Evolutionary conservation across 106 monocot genomes (phyloP), one percentile per base, ranked within the genome.

Genomic region (Dendrobium chrysotoxum): DNA sequence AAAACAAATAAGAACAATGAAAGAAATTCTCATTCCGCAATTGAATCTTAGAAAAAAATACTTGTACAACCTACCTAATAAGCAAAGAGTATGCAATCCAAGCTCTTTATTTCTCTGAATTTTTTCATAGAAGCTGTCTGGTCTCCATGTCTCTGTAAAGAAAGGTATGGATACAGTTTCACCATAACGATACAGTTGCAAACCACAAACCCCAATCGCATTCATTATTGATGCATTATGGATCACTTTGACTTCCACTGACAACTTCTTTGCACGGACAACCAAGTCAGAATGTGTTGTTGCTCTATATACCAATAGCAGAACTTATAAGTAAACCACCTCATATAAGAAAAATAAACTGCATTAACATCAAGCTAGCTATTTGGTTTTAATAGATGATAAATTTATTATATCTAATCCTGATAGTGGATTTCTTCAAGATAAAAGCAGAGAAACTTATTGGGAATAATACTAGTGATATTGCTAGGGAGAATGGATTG

Each of bases 61-160:
- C 9, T 25, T 28, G 28, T 20, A 42, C 21, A 38, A 46, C 71
- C 8, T 39, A 97, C 93, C 94, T 88, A 94, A 76, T 71, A 98
- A 83, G 82, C 94, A 98, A 38, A 98, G 92, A 21, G 97, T 98
- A 81, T 98, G 97, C 79, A 98, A 78, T 41, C 97, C 97, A 74
- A 92, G 85, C 53, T 76, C 79, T 2, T 66, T 81, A 81, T 95
- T 98, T 78, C 83, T 89, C 81, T 91, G 81, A 80, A 98, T 94
- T 87, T 92, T 98, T 68, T 87, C 79, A 81, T 95, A 95, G 82
- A 98, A 98, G 82, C 97, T 98, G 50, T 95, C 88, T 16, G 97
- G 94, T 71, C 88, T 91, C 97, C 97, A 98, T 72, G 94, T 89
- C 15, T 98, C 97, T 0, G 97, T 98, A 78, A 98, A 98, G 84